These are phyloP conservation scores for Podila epicladia DNA, from an alignment of 192 early-diverging fungal genomes.

Conservation along the genomic window DNA sequence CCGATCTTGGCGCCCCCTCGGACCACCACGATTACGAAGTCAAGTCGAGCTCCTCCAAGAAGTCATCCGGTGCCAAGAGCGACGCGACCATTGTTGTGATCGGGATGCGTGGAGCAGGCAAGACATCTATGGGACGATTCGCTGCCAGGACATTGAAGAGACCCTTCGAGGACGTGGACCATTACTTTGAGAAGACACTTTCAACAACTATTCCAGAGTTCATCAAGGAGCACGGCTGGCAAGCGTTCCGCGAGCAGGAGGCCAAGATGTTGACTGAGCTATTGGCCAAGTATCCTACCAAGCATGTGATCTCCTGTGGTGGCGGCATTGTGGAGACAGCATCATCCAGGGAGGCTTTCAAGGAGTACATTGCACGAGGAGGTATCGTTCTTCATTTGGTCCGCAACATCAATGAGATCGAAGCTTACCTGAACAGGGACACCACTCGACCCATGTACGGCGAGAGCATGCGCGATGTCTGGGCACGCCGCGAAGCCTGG, in stretches of 20 bases:
- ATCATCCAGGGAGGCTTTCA: slow-evolving; percentile 72
- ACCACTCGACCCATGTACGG: slow-evolving; percentile 85
- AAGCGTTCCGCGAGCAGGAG: slow-evolving; percentile 88
- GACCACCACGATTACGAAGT: slow-evolving; percentile 44
- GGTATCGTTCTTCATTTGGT: slow-evolving; percentile 83
- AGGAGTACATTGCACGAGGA: slow-evolving; percentile 62
- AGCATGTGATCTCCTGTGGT: slow-evolving; percentile 88
- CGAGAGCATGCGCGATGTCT: slow-evolving; percentile 83
- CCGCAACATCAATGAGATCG: slow-evolving; percentile 83
- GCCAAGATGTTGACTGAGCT: slow-evolving; percentile 68
- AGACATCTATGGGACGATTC: slow-evolving; percentile 84
- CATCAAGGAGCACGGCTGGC: slow-evolving; percentile 84
- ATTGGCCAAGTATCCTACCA: slow-evolving; percentile 64
- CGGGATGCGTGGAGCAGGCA: slow-evolving; percentile 99
- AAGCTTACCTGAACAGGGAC: slow-evolving; percentile 83
- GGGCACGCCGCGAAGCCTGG: slow-evolving; percentile 77
- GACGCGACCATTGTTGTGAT: slow-evolving; percentile 86
- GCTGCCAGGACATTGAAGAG: slow-evolving; percentile 74
- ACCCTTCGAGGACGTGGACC: slow-evolving; percentile 91
- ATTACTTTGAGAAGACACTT: slow-evolving; percentile 76
- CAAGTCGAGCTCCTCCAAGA: slow-evolving; percentile 13
- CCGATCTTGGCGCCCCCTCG: slow-evolving; percentile 55
- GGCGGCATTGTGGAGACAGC: slow-evolving; percentile 93
- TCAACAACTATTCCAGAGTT: slow-evolving; percentile 83
- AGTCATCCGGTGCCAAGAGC: slow-evolving; percentile 16